These are phyloP conservation scores for Eudorina sp. DNA, from an alignment of 139 green algal genomes.

Conservation along the genomic window DNA sequence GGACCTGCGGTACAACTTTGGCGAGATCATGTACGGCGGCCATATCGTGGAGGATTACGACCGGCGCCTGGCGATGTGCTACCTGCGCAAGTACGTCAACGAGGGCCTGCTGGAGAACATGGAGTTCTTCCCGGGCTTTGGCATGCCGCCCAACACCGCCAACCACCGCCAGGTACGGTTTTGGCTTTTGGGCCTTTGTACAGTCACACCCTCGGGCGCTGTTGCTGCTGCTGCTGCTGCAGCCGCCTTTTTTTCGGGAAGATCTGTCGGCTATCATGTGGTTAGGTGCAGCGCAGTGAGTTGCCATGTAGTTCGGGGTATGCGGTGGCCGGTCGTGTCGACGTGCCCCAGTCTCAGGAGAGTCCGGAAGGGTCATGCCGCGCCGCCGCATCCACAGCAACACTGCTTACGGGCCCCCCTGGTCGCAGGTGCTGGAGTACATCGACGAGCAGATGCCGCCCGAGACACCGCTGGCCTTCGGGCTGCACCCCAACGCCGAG, in stretches of 20 bases:
- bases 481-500: conserved; percentile 94
- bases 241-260: too few species aligned
- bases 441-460: conserved; percentile 85
- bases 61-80: conserved; percentile 80
- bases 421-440: conserved; percentile 85
- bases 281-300: too few species aligned
- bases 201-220: too few species aligned
- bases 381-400: too few species aligned
- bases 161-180: conserved; percentile 78
- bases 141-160: conserved; percentile 72
- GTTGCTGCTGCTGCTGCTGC: too few species aligned
- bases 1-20: conserved; percentile 93
- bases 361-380: too few species aligned
- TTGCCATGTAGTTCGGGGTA: too few species aligned
- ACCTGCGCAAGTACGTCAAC: conserved; percentile 79
- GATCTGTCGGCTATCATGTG: too few species aligned
- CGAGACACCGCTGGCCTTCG: conserved; percentile 89
- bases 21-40: conserved; percentile 97
- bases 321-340: too few species aligned
- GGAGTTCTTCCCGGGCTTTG: conserved; percentile 88
- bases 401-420: too few species aligned
- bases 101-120: conserved; percentile 86
- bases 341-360: too few species aligned
- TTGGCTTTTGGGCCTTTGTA: too few species aligned
- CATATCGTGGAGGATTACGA: conserved; percentile 97